Conservation (phyloP, 306 rosid genomes). For the Cicer bijugum region DNA sequence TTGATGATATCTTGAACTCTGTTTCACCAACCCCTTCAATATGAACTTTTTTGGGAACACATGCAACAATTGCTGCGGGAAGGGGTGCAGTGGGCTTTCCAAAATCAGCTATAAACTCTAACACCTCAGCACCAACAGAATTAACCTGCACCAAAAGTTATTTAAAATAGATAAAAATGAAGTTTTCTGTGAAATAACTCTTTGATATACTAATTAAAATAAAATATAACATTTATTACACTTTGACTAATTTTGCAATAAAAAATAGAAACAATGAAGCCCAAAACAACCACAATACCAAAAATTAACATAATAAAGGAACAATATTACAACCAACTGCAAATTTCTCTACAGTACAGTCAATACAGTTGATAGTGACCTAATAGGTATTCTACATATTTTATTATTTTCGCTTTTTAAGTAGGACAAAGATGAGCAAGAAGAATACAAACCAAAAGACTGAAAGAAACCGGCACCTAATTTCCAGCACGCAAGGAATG, state of each 20-base stretch:
- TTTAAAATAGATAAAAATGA: background rate
- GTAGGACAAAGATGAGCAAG: slow-evolving; percentile 9
- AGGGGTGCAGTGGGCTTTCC: slow-evolving; percentile 90
- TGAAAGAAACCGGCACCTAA: slow-evolving; percentile 23
- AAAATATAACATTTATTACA: background rate
- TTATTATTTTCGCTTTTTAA: background rate
- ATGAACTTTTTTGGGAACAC: slow-evolving; percentile 90
- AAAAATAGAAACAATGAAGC: slow-evolving; percentile 11
- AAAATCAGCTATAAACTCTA: slow-evolving; percentile 86
- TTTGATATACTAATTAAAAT: slow-evolving; percentile 26
- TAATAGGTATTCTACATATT: slow-evolving; percentile 3
- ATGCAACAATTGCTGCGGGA: slow-evolving; percentile 98
- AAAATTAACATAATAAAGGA: slow-evolving; percentile 8
- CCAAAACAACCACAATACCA: slow-evolving; percentile 10
- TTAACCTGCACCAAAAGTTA: slow-evolving; percentile 68
- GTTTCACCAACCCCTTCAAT: slow-evolving; percentile 88
- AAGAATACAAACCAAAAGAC: slow-evolving; percentile 26
- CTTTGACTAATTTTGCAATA: slow-evolving; percentile 7
- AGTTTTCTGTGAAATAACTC: background rate
- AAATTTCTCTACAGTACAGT: slow-evolving; percentile 12
- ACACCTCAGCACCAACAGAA: slow-evolving; percentile 82
- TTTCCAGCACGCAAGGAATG: slow-evolving; percentile 30
- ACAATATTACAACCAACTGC: slow-evolving; percentile 8
- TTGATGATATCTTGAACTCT: slow-evolving; percentile 81
- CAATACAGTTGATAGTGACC: background rate